Conservation (phyloP, 257 asterid species). For the Ocimum tenuiflorum region DNA sequence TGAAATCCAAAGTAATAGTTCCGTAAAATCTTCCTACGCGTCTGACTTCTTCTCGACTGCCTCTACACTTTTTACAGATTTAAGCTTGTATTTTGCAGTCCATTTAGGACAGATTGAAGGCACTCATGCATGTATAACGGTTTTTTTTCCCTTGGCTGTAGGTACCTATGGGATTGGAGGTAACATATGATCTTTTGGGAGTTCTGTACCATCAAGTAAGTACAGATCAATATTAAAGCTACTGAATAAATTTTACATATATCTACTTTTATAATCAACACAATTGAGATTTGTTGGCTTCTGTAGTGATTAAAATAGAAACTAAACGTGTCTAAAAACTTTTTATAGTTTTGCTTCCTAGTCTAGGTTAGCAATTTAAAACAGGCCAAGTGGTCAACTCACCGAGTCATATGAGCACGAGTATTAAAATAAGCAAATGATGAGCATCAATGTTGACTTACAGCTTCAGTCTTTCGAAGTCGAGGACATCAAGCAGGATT, state of each 20-base stretch:
- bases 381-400: neutral
- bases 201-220: constrained; percentile 83
- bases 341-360: neutral
- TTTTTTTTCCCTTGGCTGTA: constrained; percentile 23
- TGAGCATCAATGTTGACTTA: constrained; percentile 6
- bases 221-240: neutral
- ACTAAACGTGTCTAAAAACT: neutral
- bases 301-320: neutral
- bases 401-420: too few relatives aligned
- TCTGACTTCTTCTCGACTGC: neutral
- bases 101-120: too few relatives aligned
- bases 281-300: neutral
- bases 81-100: neutral
- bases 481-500: constrained; percentile 93
- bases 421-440: too few relatives aligned
- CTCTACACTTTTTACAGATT: neutral
- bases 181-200: constrained; percentile 71
- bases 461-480: constrained; percentile 85
- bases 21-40: neutral
- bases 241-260: neutral
- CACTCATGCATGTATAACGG: constrained; percentile 7
- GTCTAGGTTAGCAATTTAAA: neutral
- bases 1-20: constrained; percentile 68
- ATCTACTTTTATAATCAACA: neutral
- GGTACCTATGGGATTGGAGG: constrained; percentile 87